Base-by-base conservation (phyloP, 1,284 basidiomycete species). In the Trichosporon sp. region DNA sequence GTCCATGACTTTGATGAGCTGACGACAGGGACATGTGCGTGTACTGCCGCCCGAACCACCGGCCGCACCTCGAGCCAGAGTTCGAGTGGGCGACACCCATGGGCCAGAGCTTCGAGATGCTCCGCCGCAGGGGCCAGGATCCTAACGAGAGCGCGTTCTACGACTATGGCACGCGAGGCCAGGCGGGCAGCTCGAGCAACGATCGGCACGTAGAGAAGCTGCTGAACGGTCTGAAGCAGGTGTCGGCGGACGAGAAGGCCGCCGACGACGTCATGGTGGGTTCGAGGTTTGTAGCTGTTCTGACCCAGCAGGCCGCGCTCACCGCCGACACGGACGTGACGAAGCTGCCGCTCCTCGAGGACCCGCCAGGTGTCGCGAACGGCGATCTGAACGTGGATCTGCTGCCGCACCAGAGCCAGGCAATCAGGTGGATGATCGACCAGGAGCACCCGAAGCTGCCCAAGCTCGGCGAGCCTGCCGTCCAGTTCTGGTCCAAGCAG, bases 401-500 rank as follows among this genome's bases (percentile, higher is more conserved):
- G 38, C 78, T 94, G 23, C 91, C 88, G 73, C 92, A 94, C 77
- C 92, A 94, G 85, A 72, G 47, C 23, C 70, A 75, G 42, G 68
- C 74, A 65, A 64, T 74, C 47, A 64, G 73, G 69, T 94, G 92
- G 92, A 92, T 91, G 76, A 85, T 93, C 23, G 86, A 88, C 12
- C 87, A 86, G 23, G 92, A 94, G 80, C 88, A 91, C 75, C 92
- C 92, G 1, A 81, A 83, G 29, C 81, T 93, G 25, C 92, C 92
- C 0, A 86, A 84, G 71, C 88, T 89, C 62, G 80, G 80, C 0
- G 92, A 93, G 69, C 87, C 86, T 25, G 90, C 92, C 0, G 90
- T 93, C 0, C 93, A 95, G 80, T 93, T 96, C 76, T 96, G 93
- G 93, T 87, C 90, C 87, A 85, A 74, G 88, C 64, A 87, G 75